Evolutionary conservation across 768 basidiomycete genomes (phyloP), one percentile per base, ranked within the genome.

Genomic region (Boletus barrowsii): DNA sequence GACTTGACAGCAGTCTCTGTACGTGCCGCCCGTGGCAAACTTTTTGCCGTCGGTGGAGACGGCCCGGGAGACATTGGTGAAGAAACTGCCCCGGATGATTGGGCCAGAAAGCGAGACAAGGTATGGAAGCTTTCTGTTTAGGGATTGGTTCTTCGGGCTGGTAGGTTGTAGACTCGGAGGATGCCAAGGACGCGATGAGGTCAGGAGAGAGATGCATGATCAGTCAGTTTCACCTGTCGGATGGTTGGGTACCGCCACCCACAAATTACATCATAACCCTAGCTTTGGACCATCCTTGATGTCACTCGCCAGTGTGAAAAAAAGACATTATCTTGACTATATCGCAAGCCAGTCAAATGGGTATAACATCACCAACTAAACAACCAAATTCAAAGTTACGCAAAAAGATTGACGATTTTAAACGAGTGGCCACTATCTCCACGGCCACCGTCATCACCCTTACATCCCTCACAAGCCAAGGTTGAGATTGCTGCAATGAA

Each of bases 51-150:
- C 63, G 24, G 63, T 13, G 13, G 63, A 64, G 57, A 64, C 47
- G n/a, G n/a, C n/a, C n/a, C n/a, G n/a, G 35, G 57, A 32, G 57
- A 64, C 64, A 50, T 62, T 62, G 43, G 64, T 66, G 64, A 62
- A 64, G 57, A 64, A 64, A 13, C 63, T 64, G 10, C 57, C 45
- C 0, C 63, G 63, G 54, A 64, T 64, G 42, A 60, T 64, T 64
- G 17, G 63, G 60, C 63, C 60, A 64, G 61, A 64, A 64, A 30
- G 64, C 56, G 6, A 64, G 42, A 42, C 62, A 64, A 9, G 62
- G 45, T 17, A 64, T 45, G 40, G 60, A 11, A 1, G 54, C 42
- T 32, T 43, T 62, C 10, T 59, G 63, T 29, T 65, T 63, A 3
- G 59, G 60, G 13, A 64, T 59, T 2, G 65, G 46, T 22, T 56